Base-by-base conservation (phyloP, 345 rosid genomes). In the Boechera retrofracta region DNA sequence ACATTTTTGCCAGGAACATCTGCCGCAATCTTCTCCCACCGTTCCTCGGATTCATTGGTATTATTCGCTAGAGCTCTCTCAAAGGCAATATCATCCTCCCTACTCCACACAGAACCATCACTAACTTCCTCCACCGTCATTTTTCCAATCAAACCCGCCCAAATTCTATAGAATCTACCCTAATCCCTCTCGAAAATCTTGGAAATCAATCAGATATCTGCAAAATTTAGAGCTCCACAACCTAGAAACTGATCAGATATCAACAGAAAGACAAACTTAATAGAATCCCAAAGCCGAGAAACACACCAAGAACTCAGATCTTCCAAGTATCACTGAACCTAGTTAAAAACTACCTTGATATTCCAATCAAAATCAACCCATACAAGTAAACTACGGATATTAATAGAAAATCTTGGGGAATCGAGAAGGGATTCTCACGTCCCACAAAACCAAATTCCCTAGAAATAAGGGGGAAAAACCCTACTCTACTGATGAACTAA, bases 1-100 rank as follows among this genome's bases (percentile, higher is more conserved):
- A 80, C 53, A 44, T 90, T 86, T 82, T 91, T 95, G 47, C 99
- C 94, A 0, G 89, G 91, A 44, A 95, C 90, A 80, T 86, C 91
- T 12, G 84, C 85, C 0, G 89, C 93, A 79, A 92, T 95, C 81
- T 89, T 95, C 83, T 82, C 83, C 87, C 87, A 84, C 24, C 69
- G 61, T 67, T 89, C 94, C 12, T 89, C 76, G 0, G 66, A 75
- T 67, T 95, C 91, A 78, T 95, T 97, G 0, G 87, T 81, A 81
- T 85, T 67, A 68, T 72, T 85, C 10, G 89, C 97, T 32, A 95
- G 75, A 51, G 97, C 94, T 88, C 86, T 81, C 92, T 95, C 99
- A 73, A 95, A 95, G 15, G 92, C 91, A 81, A 86, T 87, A 74
- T 95, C 94, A 75, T 95, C 92, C 81, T 91, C 97, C 75, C 91